A percentile compares a stretch with the other conserved stretches of the same genome.
Evolutionary conservation across 1,284 basidiomycete genomes (phyloP).

Genomic region (Ceraceosorus guamensis): DNA sequence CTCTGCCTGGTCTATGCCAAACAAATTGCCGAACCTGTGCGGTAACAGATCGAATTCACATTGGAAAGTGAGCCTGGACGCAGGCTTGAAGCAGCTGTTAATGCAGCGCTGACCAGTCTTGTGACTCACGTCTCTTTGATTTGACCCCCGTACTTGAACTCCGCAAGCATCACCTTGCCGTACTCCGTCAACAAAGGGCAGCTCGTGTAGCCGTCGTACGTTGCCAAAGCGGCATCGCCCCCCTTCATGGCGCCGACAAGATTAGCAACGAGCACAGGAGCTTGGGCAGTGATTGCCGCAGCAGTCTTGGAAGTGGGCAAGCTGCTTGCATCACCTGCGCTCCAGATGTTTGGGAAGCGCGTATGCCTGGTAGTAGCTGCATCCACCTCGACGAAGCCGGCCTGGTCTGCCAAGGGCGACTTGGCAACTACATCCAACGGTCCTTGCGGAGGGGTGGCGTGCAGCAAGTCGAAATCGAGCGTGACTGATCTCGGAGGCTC

Average conservation of each 20-base stretch:
- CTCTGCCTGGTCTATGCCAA: slow-evolving; percentile 28
- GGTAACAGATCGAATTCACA: background rate
- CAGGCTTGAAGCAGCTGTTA: background rate
- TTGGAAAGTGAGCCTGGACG: background rate
- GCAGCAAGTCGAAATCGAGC: slow-evolving; percentile 74
- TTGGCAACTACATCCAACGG: slow-evolving; percentile 73
- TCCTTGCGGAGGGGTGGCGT: slow-evolving; percentile 85
- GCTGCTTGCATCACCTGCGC: slow-evolving; percentile 80
- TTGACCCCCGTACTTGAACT: slow-evolving; percentile 71
- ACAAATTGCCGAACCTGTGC: slow-evolving; percentile 18
- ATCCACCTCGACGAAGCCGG: slow-evolving; percentile 65
- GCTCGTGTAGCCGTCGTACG: slow-evolving; percentile 48
- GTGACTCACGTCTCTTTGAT: slow-evolving; percentile 76
- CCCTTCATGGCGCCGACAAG: slow-evolving; percentile 48
- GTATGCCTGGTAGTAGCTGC: slow-evolving; percentile 71
- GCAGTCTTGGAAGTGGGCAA: slow-evolving; percentile 93
- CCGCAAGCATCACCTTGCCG: slow-evolving; percentile 77
- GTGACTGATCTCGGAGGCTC: slow-evolving; percentile 55
- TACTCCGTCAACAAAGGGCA: slow-evolving; percentile 62
- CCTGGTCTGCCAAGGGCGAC: slow-evolving; percentile 56
- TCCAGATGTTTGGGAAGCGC: slow-evolving; percentile 75
- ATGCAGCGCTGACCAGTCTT: slow-evolving; percentile 23
- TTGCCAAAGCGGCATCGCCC: slow-evolving; percentile 21
- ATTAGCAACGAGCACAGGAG: slow-evolving; percentile 88
- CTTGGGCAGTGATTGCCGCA: slow-evolving; percentile 83